phyloP scores from a whole-genome alignment of 345 rosid genomes.

The Cochlearia excelsa region DNA sequence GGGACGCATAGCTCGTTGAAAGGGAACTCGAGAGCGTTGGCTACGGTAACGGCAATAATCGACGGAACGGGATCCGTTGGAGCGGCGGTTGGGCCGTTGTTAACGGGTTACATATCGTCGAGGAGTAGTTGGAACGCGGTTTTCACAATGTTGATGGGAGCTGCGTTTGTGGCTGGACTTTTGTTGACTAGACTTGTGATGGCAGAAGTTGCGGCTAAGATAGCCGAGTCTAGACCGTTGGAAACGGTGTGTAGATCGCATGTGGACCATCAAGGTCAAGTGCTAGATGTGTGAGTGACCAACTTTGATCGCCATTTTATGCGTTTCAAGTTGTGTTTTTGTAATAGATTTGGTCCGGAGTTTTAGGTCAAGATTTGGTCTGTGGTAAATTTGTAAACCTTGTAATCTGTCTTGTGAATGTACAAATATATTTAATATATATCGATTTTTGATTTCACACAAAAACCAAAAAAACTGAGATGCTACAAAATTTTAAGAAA shows the following conservation, averaged over 20 bases:
- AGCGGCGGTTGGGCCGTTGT: slow-evolving; percentile 89
- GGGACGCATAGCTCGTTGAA: slow-evolving; percentile 90
- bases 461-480: too few species aligned
- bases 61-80: slow-evolving; percentile 98
- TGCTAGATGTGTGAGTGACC: slow-evolving; percentile 33
- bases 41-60: slow-evolving; percentile 94
- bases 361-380: slow-evolving; percentile 23
- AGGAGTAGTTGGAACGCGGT: slow-evolving; percentile 79
- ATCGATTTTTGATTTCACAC: slow-evolving; percentile 12
- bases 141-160: slow-evolving; percentile 86
- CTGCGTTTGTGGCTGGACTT: slow-evolving; percentile 78
- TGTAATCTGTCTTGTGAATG: slow-evolving; percentile 32
- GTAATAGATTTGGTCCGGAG: slow-evolving; percentile 17
- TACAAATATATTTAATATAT: slow-evolving; percentile 23
- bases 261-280: slow-evolving; percentile 25
- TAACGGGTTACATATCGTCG: slow-evolving; percentile 85
- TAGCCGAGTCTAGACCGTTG: slow-evolving; percentile 44
- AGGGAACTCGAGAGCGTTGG: slow-evolving; percentile 89
- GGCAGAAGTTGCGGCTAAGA: slow-evolving; percentile 72
- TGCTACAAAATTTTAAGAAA: too few species aligned
- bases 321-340: slow-evolving; percentile 18
- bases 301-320: slow-evolving; percentile 23
- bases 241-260: slow-evolving; percentile 30
- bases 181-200: slow-evolving; percentile 71
- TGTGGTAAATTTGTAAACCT: slow-evolving; percentile 25